Base-by-base conservation (phyloP, 2,329 filamentous ascomycete genomes). In the Ceratocystis variospora region DNA sequence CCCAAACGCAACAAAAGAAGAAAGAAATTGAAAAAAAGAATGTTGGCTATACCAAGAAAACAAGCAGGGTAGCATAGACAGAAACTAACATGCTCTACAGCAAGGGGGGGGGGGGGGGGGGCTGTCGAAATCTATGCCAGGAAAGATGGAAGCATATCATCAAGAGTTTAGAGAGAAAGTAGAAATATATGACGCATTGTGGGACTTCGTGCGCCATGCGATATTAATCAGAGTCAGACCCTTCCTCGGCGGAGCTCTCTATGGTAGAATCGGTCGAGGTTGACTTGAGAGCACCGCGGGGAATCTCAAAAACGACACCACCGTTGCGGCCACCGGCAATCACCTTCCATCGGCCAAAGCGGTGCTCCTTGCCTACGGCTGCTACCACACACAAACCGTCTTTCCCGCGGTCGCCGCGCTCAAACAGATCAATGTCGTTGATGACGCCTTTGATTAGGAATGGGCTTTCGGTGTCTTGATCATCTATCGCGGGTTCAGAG, bases 401-500 rank as follows among this genome's bases (percentile, higher is more conserved):
- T 70, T 83, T 85, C 41, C 87, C 89, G 68, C 87, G 80, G 19
- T 90, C 87, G 2, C 91, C 90, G 19, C 89, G 82, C 75, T 97
- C 94, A 71, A 94, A 91, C 15, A 96, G 82, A 0, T 89, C 84
- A 68, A 99, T 87, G 71, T 89, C 91, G 73, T 97, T 99, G 70
- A 99, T 80, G 6, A 97, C 81, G 53, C 94, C 94, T 71, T 82
- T 83, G 65, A 91, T 80, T 55, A 66, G 22, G 19, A 73, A 70
- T 5, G 70, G 37, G 2, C 37, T n/a, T 31, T 66, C 61, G 22
- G 59, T 68, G 65, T 67, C 73, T 68, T 71, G 64, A 53, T 70
- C 66, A 28, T 71, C 69, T 50, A 70, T 68, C 46, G 73, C 70
- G 22, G 65, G 65, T 22, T 68, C 63, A 12, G 66, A 64, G 0